Evolutionary conservation across 352 stramenopile species (phyloP), one percentile per base, ranked within the genome.

Genomic region (Pythium graminicola): DNA sequence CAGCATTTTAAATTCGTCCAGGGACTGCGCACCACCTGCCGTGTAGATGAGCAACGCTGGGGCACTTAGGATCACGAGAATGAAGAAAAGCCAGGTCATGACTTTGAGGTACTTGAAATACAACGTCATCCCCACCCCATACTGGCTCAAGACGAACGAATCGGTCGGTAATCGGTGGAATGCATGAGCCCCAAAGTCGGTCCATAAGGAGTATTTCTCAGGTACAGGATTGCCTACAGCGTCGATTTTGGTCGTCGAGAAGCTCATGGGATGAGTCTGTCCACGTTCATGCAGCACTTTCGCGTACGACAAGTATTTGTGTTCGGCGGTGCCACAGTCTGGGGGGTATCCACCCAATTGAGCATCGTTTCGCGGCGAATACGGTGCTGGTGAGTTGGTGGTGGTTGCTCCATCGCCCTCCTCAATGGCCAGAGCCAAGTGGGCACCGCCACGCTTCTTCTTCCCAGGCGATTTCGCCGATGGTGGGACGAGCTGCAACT

Each of bases 101-200:
- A 86, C 81, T 53, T 93, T 93, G 58, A 93, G 73, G 72, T 86
- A 93, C 57, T 87, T 88, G 69, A 93, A 93, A 64, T 90, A 90
- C 27, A 90, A 71, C 6, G 70, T 77, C 50, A 89, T 82, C 45
- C 76, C 80, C 14, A 93, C 56, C 19, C 77, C 73, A 63, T 89
- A 88, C 39, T 83, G 81, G 40, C 81, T 89, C 46, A 90, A 58
- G 13, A 90, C 79, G 51, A 69, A 51, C 43, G 82, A 89, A 60
- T 89, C 79, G 20, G 79, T 89, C 0, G 81, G 79, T 23, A 87
- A 51, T 2, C 73, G 65, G 33, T 90, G 79, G 49, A 93, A 93
- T 14, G 73, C 67, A 47, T 90, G 82, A 6, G 73, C 82, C n/a
- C 77, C 79, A 64, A 93, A 89, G 60, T 90, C 72, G 8, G 65